Percentiles rank a stretch among this genome's conserved stretches.
These are phyloP conservation scores for Tuber borchii DNA, from an alignment of 495 filamentous ascomycete species.

Conservation along the genomic window DNA sequence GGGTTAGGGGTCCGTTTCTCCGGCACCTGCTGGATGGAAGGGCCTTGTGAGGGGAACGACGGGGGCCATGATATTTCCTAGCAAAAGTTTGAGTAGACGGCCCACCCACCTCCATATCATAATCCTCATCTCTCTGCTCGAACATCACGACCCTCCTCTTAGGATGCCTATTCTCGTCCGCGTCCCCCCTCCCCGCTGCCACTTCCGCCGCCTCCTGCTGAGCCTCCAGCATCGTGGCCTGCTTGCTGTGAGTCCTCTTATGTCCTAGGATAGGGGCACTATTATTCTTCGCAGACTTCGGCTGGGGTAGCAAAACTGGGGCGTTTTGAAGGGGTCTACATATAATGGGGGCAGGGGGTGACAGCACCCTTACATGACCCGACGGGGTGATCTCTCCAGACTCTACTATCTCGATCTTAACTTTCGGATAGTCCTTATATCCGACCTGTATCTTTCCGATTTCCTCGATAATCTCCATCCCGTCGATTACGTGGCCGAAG, in stretches of 20 bases:
- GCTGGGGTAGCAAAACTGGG: not conserved
- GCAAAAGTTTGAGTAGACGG: not conserved
- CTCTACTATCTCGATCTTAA: conserved; percentile 42
- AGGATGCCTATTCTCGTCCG: not conserved
- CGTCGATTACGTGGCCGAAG: conserved; percentile 45
- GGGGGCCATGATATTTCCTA: not conserved
- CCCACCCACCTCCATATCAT: not conserved
- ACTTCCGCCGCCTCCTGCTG: not conserved
- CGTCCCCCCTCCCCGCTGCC: not conserved
- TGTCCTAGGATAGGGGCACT: not conserved
- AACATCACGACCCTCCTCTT: not conserved
- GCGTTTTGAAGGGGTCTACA: not conserved
- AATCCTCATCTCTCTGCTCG: not conserved
- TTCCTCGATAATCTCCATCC: conserved; percentile 41
- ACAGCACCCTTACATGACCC: not conserved
- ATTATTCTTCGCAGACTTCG: not conserved
- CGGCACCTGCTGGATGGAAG: not conserved
- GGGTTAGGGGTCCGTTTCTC: not conserved
- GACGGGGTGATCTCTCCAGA: conserved; percentile 46
- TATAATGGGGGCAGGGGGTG: not conserved
- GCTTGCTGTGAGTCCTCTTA: not conserved
- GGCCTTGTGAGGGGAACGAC: not conserved
- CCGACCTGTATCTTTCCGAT: conserved; percentile 44
- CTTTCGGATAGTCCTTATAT: conserved; percentile 42
- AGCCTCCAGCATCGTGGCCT: not conserved